Conservation (phyloP, 1,284 basidiomycete genomes). For the Sanghuangporus sanghuang region DNA sequence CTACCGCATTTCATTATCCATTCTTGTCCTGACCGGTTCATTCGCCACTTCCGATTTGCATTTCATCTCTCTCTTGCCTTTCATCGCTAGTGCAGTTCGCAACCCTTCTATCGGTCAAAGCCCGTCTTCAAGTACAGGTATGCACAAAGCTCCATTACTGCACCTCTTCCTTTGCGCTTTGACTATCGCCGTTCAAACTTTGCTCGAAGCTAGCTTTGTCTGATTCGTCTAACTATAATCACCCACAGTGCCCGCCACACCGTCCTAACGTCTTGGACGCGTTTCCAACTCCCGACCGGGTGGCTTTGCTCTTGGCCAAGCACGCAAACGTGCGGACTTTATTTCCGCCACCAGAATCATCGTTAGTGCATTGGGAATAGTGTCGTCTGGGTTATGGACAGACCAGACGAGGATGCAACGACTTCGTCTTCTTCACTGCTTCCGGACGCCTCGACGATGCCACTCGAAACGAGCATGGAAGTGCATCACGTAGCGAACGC, state of each 20-base stretch:
- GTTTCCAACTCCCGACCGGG: neutral
- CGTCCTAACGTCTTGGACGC: neutral
- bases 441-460: neutral
- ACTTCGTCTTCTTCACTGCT: neutral
- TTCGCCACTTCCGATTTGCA: neutral
- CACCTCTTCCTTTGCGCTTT: neutral
- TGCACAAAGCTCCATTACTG: neutral
- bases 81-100: neutral
- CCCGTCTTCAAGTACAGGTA: neutral
- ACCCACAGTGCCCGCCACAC: neutral
- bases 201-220: neutral
- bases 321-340: neutral
- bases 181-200: neutral
- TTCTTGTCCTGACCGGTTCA: neutral
- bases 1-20: neutral
- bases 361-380: neutral
- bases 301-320: neutral
- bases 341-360: neutral
- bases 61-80: neutral
- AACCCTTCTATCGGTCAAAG: neutral
- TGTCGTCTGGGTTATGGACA: neutral
- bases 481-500: neutral
- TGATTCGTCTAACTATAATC: neutral
- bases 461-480: neutral
- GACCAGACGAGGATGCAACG: neutral